These are phyloP conservation scores for Ascochyta pisi DNA, from an alignment of 2,329 filamentous ascomycete species.

Conservation along the genomic window DNA sequence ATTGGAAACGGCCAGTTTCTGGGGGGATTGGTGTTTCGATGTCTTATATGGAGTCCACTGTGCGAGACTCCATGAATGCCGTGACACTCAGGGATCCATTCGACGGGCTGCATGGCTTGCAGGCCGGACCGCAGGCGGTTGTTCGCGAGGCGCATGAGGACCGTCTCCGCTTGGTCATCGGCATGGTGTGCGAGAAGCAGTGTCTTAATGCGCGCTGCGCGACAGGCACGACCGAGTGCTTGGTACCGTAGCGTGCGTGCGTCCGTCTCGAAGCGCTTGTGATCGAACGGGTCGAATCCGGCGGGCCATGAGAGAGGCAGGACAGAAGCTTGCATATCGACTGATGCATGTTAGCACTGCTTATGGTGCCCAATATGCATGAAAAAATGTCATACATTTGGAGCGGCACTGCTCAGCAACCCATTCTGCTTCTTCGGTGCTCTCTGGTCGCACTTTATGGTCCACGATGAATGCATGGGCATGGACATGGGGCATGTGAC, in stretches of 20 bases:
- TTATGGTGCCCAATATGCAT: neutral
- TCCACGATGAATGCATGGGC: conserved; percentile 67
- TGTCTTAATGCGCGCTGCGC: conserved; percentile 58
- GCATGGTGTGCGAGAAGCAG: conserved; percentile 85
- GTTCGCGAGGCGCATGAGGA: conserved; percentile 76
- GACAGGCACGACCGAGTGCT: conserved; percentile 68
- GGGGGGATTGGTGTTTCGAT: neutral
- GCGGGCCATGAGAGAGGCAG: conserved; percentile 49
- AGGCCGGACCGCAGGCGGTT: conserved; percentile 75
- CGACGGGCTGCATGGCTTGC: conserved; percentile 68
- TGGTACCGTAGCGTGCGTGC: conserved; percentile 79
- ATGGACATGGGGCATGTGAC: conserved; percentile 26
- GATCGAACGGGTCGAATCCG: conserved; percentile 48
- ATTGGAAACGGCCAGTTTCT: conserved; percentile 32
- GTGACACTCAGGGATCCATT: conserved; percentile 83
- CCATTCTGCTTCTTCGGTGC: conserved; percentile 60
- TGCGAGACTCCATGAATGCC: conserved; percentile 72
- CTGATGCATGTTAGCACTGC: conserved; percentile 27
- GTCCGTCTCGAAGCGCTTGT: conserved; percentile 75
- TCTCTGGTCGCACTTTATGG: conserved; percentile 64
- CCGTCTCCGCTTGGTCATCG: conserved; percentile 91
- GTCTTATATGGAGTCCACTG: conserved; percentile 37
- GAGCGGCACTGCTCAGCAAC: conserved; percentile 56
- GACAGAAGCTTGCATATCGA: conserved; percentile 40
- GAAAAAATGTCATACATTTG: conserved; percentile 49